Evolutionary conservation across 2,329 filamentous ascomycete species (phyloP).

Genomic region (Claviceps capensis): DNA sequence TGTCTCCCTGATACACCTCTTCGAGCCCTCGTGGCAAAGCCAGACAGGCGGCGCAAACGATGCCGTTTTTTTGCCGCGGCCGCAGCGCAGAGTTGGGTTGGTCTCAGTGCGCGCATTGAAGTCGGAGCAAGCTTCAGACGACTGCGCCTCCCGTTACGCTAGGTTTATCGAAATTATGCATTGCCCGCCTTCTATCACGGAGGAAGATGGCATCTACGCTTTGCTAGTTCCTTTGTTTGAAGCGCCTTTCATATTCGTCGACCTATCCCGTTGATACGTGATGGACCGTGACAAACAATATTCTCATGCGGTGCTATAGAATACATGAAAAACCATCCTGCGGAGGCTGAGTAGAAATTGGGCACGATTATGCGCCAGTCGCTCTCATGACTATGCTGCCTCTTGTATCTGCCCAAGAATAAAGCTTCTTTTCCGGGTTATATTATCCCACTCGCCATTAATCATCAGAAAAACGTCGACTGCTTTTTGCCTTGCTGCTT

Average conservation of each 20-base stretch:
- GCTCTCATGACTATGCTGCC: conserved; percentile 11
- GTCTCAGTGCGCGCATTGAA: too few species aligned
- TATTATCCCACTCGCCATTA: neutral
- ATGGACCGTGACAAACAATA: conserved; percentile 10
- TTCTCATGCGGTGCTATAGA: conserved; percentile 12
- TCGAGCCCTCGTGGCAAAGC: too few species aligned
- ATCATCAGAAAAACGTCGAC: neutral
- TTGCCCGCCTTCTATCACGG: too few species aligned
- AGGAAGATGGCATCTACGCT: too few species aligned
- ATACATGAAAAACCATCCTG: conserved; percentile 13
- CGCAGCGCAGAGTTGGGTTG: too few species aligned
- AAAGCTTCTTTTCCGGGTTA: neutral
- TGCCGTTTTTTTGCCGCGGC: too few species aligned
- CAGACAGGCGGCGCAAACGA: too few species aligned
- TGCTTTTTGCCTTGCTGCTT: neutral
- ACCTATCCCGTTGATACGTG: conserved; percentile 4
- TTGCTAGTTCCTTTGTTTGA: too few species aligned
- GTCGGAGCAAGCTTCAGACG: too few species aligned
- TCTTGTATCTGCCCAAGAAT: conserved; percentile 6
- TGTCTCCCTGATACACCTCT: too few species aligned
- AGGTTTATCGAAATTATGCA: too few species aligned
- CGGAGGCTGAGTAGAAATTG: conserved; percentile 17
- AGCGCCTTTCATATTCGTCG: neutral
- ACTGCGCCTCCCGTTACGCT: too few species aligned
- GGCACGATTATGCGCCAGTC: conserved; percentile 6